Base-by-base conservation (phyloP, 2,329 filamentous ascomycete species). In the Fusarium transvaalense region DNA sequence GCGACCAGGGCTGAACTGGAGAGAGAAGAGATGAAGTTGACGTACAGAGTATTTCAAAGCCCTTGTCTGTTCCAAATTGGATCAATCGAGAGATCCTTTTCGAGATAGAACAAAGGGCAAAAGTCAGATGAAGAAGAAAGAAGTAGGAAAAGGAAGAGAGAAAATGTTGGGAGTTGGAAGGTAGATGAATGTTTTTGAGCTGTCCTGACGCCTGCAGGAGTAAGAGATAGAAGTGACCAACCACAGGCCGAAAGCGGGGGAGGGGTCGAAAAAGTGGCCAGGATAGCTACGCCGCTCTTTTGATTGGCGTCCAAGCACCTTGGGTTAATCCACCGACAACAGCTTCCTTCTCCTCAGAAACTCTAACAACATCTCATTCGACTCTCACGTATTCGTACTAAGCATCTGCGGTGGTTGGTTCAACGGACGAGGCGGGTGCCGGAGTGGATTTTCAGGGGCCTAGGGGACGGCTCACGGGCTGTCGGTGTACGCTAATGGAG, bases 191-290 rank as follows among this genome's bases (percentile, higher is more conserved):
- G 65, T 51, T 67, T 63, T 63, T 48, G 64, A 57, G 62, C 59
- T 63, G 52, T 51, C 32, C 47, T 51, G 47, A 51, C 41, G 19
- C 31, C 52, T 55, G 52, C 52, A 47, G 42, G 61, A 68, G 32
- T 61, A 66, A 73, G 74, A 75, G 74, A 67, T n/a, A n/a, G 57
- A 74, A 70, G 67, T 42, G 61, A 62, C 56, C 60, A 64, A 57
- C 50, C 61, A 64, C 67, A 74, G 66, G 64, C 75, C 75, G 76
- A 77, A 76, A 78, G 76, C 76, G 76, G 76, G 76, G 76, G 75
- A 77, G 75, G 75, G 75, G 75, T 76, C 32, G 71, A 70, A 72
- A 72, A 66, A 61, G 63, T 62, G 56, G 56, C 27, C 50, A 46
- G 51, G 38, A 39, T 39, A 57, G 41, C 60, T 45, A 61, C 56